These are phyloP conservation scores for Pluteus cervinus DNA, from an alignment of 768 basidiomycete genomes.

Conservation along the genomic window DNA sequence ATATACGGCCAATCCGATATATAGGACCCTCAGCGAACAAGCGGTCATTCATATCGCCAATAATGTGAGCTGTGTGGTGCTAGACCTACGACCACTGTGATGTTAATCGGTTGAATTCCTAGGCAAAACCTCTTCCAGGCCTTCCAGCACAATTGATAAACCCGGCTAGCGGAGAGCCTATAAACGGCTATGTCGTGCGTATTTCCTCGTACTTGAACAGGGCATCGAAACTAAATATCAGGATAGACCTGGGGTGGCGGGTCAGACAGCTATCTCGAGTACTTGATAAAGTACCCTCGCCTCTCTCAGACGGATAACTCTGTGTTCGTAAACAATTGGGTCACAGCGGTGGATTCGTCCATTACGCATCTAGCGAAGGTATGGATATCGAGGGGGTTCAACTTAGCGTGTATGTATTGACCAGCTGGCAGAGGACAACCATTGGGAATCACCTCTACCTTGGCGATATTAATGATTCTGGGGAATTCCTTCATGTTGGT, in stretches of 20 bases:
- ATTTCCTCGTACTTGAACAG: too few relatives aligned
- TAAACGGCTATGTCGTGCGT: slow-evolving; percentile 48
- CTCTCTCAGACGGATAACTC: slow-evolving; percentile 60
- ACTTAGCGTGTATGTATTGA: neutral
- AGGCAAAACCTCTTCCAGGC: slow-evolving; percentile 36
- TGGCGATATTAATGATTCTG: slow-evolving; percentile 50
- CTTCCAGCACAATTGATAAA: slow-evolving; percentile 55
- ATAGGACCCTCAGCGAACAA: slow-evolving; percentile 42
- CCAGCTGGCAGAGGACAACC: slow-evolving; percentile 49
- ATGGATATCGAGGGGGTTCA: slow-evolving; percentile 10
- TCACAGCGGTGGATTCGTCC: slow-evolving; percentile 63
- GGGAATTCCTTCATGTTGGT: slow-evolving; percentile 48
- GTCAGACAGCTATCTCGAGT: slow-evolving; percentile 73
- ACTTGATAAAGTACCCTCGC: slow-evolving; percentile 67
- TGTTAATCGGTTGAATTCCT: slow-evolving; percentile 7
- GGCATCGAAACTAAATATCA: neutral
- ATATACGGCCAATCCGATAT: slow-evolving; percentile 56
- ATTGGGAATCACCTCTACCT: slow-evolving; percentile 57
- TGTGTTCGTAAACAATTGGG: slow-evolving; percentile 60
- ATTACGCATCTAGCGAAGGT: slow-evolving; percentile 53
- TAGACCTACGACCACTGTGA: neutral
- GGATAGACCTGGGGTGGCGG: slow-evolving; percentile 56
- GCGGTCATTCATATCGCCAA: slow-evolving; percentile 48
- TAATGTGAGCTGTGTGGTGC: slow-evolving; percentile 22
- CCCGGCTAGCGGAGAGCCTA: slow-evolving; percentile 40